Base-by-base conservation (phyloP, 208 protist genomes). In the Herpetomonas tarakana region DNA sequence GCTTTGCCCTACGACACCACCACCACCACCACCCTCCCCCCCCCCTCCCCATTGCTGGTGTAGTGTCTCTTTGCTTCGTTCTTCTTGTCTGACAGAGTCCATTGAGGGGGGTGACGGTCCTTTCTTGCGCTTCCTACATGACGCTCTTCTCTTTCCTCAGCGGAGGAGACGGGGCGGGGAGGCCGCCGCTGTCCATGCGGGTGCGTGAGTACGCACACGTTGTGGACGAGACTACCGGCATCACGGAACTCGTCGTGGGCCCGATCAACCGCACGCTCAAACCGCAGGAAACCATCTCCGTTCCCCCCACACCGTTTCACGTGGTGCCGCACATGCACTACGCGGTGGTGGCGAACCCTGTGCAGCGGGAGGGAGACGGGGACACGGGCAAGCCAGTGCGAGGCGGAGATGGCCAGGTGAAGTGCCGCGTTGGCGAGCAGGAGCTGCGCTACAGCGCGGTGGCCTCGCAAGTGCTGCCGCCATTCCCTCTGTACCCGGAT, bases 401-500 rank as follows among this genome's bases (percentile, higher is more conserved):
- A 29, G 88, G 97, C 51, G 68, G 59, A 6, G 69, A 80, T 28
- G 78, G 83, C n/a, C 87, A 97, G 80, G 80, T 84, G 35, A 78
- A 88, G 65, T 72, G 96, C 28, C 67, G 74, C 12, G 47, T 86
- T n/a, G 96, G 93, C 21, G 88, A 94, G 51, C 44, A 69, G 52
- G 93, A 97, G 58, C 78, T 97, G 28, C 88, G 91, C 45, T 86
- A 82, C 58, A 60, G 72, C 26, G 19, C 16, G 19, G 19, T 18
- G 44, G 6, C 44, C 16, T 22, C 16, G 6, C 11, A 22, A 18
- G 3, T 49, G 44, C 67, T 81, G 27, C 51, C 80, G 4, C 86
- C 92, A 27, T 97, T 98, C 72, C 89, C 94, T 29, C 78, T 98
- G 18, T 97, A 96, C 56, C 94, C 94, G 0, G 89, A 92, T 29